These are phyloP conservation scores for Corchorus olitorius DNA, from an alignment of 345 rosid species.

Conservation along the genomic window DNA sequence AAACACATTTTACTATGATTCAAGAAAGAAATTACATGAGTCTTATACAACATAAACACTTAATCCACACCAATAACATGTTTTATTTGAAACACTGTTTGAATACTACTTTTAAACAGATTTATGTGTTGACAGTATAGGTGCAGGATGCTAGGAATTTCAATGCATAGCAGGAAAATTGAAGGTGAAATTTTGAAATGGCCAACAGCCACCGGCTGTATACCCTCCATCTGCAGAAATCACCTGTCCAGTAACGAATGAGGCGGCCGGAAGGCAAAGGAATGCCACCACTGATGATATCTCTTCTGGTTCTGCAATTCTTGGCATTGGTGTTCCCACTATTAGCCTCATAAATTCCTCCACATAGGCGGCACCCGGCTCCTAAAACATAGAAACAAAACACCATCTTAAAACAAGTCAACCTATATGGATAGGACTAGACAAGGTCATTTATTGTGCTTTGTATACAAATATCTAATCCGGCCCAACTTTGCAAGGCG, in stretches of 20 bases:
- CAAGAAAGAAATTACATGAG: background rate
- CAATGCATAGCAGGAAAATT: background rate
- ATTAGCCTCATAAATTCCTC: conserved; percentile 18
- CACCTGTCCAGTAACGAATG: conserved; percentile 49
- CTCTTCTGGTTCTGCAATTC: conserved; percentile 42
- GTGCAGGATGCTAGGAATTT: background rate
- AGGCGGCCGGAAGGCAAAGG: conserved; percentile 55
- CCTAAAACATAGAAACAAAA: background rate
- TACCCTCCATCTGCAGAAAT: conserved; percentile 53
- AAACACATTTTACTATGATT: background rate
- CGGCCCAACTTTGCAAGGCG: too few relatives aligned
- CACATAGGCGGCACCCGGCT: background rate
- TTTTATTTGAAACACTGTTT: background rate
- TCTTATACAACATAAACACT: background rate
- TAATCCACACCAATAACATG: background rate
- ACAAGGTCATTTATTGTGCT: too few relatives aligned
- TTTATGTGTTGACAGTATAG: background rate
- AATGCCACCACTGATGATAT: conserved; percentile 50
- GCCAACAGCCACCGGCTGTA: conserved; percentile 38
- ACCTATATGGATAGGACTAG: too few relatives aligned
- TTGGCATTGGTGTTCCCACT: conserved; percentile 37
- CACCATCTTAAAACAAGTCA: background rate
- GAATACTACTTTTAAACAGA: background rate
- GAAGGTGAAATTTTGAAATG: conserved; percentile 2
- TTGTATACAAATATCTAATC: too few relatives aligned